Evolutionary conservation across 345 rosid species (phyloP).

Genomic region (Kernera saxatilis): DNA sequence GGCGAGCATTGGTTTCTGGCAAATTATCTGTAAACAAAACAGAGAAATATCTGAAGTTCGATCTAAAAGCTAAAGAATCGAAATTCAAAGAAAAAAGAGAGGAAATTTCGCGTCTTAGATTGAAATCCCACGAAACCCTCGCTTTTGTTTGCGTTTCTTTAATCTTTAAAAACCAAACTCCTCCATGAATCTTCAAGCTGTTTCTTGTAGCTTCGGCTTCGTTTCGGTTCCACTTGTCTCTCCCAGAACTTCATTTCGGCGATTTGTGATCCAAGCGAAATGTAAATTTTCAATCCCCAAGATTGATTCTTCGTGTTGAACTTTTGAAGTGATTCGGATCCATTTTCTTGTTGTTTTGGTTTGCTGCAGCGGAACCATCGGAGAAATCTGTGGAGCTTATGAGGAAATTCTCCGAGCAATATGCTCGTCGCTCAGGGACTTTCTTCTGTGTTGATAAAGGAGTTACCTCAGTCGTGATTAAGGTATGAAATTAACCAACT

Average conservation of each 20-base stretch:
- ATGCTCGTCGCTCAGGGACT: slow-evolving; percentile 89
- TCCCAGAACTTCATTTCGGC: slow-evolving; percentile 27
- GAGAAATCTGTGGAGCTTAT: slow-evolving; percentile 86
- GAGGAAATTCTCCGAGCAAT: slow-evolving; percentile 99
- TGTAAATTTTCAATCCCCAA: slow-evolving; percentile 23
- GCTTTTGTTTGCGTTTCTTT: background rate
- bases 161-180: background rate
- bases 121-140: background rate
- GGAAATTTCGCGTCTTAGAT: background rate
- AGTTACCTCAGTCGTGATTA: slow-evolving; percentile 91
- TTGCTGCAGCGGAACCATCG: slow-evolving; percentile 62
- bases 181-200: slow-evolving; percentile 48
- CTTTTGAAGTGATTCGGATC: background rate
- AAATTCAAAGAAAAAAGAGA: background rate
- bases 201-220: slow-evolving; percentile 38
- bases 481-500: slow-evolving; percentile 47
- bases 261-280: slow-evolving; percentile 44
- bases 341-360: background rate
- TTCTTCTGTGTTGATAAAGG: slow-evolving; percentile 90
- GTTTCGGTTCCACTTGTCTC: slow-evolving; percentile 38
- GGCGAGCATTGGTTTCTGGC: slow-evolving; percentile 11
- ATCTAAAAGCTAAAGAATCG: background rate
- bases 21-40: background rate
- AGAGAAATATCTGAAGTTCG: background rate
- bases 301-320: background rate